Evolutionary conservation across 192 early-diverging fungal genomes (phyloP).

Genomic region (Entomortierella chlamydospora): DNA sequence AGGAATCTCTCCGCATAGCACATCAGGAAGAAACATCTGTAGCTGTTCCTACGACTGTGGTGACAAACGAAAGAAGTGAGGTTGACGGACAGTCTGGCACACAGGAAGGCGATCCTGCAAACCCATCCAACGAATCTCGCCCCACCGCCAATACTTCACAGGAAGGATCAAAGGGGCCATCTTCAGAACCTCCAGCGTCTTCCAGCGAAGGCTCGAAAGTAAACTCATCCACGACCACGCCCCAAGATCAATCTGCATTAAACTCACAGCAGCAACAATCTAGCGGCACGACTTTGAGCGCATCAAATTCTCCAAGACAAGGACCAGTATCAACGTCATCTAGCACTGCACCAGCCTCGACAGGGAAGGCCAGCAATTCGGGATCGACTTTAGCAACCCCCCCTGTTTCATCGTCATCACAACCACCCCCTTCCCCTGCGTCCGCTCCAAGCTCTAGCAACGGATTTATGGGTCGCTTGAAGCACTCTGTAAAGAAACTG

Average conservation of each 20-base stretch:
- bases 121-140: neutral
- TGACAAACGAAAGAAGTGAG: conserved; percentile 40
- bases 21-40: conserved; percentile 34
- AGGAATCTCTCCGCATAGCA: conserved; percentile 43
- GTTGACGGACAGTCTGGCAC: conserved; percentile 1
- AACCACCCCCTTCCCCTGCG: conserved; percentile 17
- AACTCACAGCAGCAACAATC: conserved; percentile 1
- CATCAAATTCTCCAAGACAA: conserved; percentile 20
- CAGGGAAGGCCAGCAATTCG: conserved; percentile 8
- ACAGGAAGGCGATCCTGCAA: conserved; percentile 15
- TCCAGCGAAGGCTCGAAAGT: conserved; percentile 8
- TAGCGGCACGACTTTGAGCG: neutral
- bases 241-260: neutral
- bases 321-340: conserved; percentile 53
- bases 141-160: conserved; percentile 43
- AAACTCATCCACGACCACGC: conserved; percentile 2
- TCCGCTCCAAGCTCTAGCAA: conserved; percentile 55
- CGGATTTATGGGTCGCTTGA: conserved; percentile 62
- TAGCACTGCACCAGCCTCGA: neutral
- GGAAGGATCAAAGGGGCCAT: conserved; percentile 19
- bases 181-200: neutral
- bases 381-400: conserved; percentile 45
- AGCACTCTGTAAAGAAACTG: conserved; percentile 62
- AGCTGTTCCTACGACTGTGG: conserved; percentile 28
- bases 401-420: conserved; percentile 32